Percentiles rank a stretch among this genome's conserved stretches.
phyloP scores from a whole-genome alignment of 2,329 filamentous ascomycete species.

The Bipolaris oryzae region DNA sequence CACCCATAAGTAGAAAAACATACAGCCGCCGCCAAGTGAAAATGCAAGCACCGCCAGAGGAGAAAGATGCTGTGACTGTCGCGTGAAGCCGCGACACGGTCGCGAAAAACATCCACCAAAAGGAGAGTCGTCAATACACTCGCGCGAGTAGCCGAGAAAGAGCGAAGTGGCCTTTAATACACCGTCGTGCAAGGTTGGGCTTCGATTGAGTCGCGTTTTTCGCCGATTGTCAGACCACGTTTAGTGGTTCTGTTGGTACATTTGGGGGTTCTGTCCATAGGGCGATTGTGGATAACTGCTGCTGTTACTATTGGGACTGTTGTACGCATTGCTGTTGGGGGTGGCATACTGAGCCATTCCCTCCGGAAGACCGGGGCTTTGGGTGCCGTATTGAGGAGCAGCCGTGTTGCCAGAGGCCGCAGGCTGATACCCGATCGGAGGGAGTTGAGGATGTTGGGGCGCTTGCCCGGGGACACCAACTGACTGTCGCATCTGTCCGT shows the following conservation, averaged over 20 bases:
- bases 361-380: conserved; percentile 54
- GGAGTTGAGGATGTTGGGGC: conserved; percentile 55
- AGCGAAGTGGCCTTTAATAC: conserved; percentile 19
- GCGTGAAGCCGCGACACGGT: conserved; percentile 31
- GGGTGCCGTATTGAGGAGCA: conserved; percentile 54
- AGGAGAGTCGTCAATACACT: conserved; percentile 30
- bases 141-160: conserved; percentile 9
- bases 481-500: conserved; percentile 54
- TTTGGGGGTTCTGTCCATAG: conserved; percentile 56
- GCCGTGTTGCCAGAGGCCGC: conserved; percentile 51
- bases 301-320: conserved; percentile 51
- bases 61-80: conserved; percentile 37
- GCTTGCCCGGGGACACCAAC: conserved; percentile 54
- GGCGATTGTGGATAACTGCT: conserved; percentile 59
- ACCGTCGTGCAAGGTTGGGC: conserved; percentile 1
- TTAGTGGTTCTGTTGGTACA: conserved; percentile 54
- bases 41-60: conserved; percentile 45
- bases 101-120: conserved; percentile 31
- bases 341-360: conserved; percentile 57
- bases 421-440: conserved; percentile 59
- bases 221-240: conserved; percentile 3
- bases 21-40: conserved; percentile 48
- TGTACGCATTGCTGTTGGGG: conserved; percentile 51
- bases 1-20: conserved; percentile 42
- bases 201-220: neutral